Evolutionary conservation across 495 filamentous ascomycete species (phyloP).

Genomic region (Tricharina praecox): DNA sequence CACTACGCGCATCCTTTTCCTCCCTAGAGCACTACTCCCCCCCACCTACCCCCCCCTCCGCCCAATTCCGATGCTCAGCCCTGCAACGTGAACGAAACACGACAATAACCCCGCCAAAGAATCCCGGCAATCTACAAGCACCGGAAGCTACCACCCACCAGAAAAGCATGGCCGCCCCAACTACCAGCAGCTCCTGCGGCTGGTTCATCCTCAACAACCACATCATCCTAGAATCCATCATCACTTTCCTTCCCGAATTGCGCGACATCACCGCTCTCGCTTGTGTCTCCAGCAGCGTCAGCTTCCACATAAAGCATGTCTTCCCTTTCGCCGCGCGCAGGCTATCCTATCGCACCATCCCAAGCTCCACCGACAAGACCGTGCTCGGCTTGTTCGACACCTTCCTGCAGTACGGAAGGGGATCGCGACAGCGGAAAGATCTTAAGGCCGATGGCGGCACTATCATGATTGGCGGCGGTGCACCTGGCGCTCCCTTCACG

Average conservation of each 20-base stretch:
- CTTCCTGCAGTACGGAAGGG: slow-evolving; percentile 10
- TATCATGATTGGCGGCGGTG: slow-evolving; percentile 20
- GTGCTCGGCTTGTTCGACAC: slow-evolving; percentile 17
- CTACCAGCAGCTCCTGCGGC: slow-evolving; percentile 9
- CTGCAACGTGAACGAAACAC: no score
- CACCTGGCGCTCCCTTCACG: slow-evolving; percentile 17
- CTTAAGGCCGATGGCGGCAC: slow-evolving; percentile 13
- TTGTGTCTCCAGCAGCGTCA: slow-evolving; percentile 19
- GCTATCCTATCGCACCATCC: slow-evolving; percentile 15
- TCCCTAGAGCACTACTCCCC: no score
- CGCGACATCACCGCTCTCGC: slow-evolving; percentile 21
- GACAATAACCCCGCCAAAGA: no score
- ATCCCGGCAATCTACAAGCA: no score
- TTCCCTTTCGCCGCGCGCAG: slow-evolving; percentile 20
- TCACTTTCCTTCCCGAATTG: slow-evolving; percentile 18
- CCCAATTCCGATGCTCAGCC: no score
- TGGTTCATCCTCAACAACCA: slow-evolving; percentile 23
- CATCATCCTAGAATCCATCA: slow-evolving; percentile 22
- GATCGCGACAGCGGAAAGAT: slow-evolving; percentile 9
- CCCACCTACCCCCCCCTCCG: no score
- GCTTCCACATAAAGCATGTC: slow-evolving; percentile 16
- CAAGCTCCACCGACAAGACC: slow-evolving; percentile 14
- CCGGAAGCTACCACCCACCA: no score
- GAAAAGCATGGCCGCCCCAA: no score
- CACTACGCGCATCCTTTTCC: no score